Base-by-base conservation (phyloP, 1,284 basidiomycete genomes). In the Chiua sp. region DNA sequence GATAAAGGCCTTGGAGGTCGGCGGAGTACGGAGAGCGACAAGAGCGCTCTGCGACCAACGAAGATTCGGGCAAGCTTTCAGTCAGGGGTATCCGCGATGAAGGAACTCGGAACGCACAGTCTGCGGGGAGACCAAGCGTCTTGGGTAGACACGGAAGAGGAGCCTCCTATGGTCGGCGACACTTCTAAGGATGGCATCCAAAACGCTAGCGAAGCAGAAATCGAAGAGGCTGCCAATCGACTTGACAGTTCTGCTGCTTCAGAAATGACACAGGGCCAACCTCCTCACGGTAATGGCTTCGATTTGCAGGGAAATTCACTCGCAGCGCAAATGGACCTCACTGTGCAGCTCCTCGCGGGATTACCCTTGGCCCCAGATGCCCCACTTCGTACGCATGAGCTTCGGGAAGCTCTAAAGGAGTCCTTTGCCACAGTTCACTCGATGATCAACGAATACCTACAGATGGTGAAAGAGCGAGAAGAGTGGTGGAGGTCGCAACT, bases 401-500 rank as follows among this genome's bases (percentile, higher is more conserved):
- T 86, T 61, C 82, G 80, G 66, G 75, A 76, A 4, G 90, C 91
- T 0, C 72, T 96, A 3, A 80, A 82, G 32, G 86, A 91, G 23
- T 89, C 90, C 2, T 77, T 96, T 18, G 63, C 75, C 0, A 80
- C 82, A 0, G 82, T 91, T 3, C 82, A 86, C 53, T 75, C 75
- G 2, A 83, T 93, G 71, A 75, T 94, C 22, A 79, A 78, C 51
- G 88, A 92, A 60, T 95, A 93, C 68, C 77, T 88, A 7, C 75
- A 82, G 42, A 95, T 96, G 87, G 82, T 85, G 1, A 80, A 82
- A 51, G 89, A 92, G 56, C 83, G 97, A n/a, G 96, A 98, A 68
- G 82, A 85, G 49, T 98, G 91, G 87, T 94, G 89, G 79, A 78
- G 78, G 53, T 77, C 77, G 39, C 79, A 84, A 60, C 79, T 94